Conservation (phyloP, 2,329 filamentous ascomycete genomes). For the Sporothrix globosa region DNA sequence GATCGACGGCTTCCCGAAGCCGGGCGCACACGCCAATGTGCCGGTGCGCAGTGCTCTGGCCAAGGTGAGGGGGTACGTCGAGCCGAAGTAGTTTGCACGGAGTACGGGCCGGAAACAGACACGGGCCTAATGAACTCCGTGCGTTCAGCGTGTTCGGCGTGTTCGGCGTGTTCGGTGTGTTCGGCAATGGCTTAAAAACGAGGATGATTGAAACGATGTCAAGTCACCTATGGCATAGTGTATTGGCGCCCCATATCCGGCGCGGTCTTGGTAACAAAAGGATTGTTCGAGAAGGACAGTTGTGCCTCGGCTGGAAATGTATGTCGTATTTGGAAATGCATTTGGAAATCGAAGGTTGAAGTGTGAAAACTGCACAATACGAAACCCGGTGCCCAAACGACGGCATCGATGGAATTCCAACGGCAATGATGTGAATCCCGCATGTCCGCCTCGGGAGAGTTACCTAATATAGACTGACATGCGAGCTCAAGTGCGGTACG, state of each 20-base stretch:
- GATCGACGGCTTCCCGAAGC: conserved; percentile 46
- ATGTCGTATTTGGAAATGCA: not conserved
- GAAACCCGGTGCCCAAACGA: not conserved
- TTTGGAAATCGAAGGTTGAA: not conserved
- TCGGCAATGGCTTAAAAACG: not conserved
- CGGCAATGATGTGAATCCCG: conserved; percentile 14
- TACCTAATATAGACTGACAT: not conserved
- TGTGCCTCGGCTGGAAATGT: conserved; percentile 4
- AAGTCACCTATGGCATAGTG: not conserved
- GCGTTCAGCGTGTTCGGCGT: too few relatives aligned
- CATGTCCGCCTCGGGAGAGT: not conserved
- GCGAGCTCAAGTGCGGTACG: not conserved
- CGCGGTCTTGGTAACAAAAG: not conserved
- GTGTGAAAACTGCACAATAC: not conserved
- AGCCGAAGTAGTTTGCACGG: not conserved
- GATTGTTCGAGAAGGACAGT: not conserved
- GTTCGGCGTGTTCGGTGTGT: not conserved
- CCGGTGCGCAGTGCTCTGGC: conserved; percentile 43
- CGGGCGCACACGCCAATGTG: conserved; percentile 41
- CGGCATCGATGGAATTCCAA: not conserved
- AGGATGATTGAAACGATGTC: not conserved
- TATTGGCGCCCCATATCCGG: too few relatives aligned
- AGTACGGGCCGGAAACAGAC: not conserved
- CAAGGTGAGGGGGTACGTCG: conserved; percentile 35
- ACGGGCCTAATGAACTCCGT: not conserved